A percentile compares a stretch with the other conserved stretches of the same genome.
Evolutionary conservation across 768 basidiomycete species (phyloP).

Genomic region (Mycena latifolia): DNA sequence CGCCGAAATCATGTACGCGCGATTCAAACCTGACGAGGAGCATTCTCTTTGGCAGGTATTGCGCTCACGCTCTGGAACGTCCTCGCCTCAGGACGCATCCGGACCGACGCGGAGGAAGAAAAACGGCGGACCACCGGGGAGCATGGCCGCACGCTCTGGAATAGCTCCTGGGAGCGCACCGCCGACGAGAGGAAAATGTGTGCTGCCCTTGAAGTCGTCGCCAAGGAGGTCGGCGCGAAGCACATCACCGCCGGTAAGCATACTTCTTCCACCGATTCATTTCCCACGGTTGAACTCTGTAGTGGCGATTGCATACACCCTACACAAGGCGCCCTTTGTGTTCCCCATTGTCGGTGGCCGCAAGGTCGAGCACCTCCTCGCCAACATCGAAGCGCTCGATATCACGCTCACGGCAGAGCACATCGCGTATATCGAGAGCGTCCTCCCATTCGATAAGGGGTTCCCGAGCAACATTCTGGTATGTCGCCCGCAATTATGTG

Average conservation of each 20-base stretch:
- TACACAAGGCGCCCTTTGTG: slow-evolving; percentile 58
- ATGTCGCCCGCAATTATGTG: too few species aligned
- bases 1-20: too few species aligned
- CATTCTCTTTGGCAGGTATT: slow-evolving; percentile 38
- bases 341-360: slow-evolving; percentile 56
- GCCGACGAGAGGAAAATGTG: slow-evolving; percentile 46
- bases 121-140: slow-evolving; percentile 45
- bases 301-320: slow-evolving; percentile 37
- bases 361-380: slow-evolving; percentile 56
- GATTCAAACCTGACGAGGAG: too few species aligned
- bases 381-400: slow-evolving; percentile 55
- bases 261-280: too few species aligned
- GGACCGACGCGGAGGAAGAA: slow-evolving; percentile 45
- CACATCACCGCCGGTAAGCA: slow-evolving; percentile 37
- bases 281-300: neutral
- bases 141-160: slow-evolving; percentile 49
- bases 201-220: slow-evolving; percentile 52
- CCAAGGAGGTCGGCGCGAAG: slow-evolving; percentile 48
- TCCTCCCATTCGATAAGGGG: slow-evolving; percentile 52
- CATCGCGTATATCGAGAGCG: slow-evolving; percentile 49
- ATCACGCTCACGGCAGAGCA: slow-evolving; percentile 51
- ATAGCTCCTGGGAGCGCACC: slow-evolving; percentile 50
- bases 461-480: slow-evolving; percentile 45
- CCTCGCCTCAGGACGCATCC: slow-evolving; percentile 42
- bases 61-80: slow-evolving; percentile 55